Evolutionary conservation across 768 basidiomycete genomes (phyloP), one percentile per base, ranked within the genome.

Genomic region (Suillus cothurnatus): DNA sequence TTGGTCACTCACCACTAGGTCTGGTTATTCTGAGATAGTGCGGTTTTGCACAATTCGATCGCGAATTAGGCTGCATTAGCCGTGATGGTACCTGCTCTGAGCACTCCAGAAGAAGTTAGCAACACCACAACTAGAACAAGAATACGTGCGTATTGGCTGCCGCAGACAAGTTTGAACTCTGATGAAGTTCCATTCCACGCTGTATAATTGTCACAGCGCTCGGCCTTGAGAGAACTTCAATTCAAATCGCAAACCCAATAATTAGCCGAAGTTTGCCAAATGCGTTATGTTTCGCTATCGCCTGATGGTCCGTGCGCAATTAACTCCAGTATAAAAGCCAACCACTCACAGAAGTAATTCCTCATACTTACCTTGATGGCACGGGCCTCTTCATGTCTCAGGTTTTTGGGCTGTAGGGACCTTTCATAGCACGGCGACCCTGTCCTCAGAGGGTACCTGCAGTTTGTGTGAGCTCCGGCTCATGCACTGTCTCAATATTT

Each of bases 331-430:
- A 81, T 75, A 78, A 64, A 75, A 66, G 8, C 17, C 41, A 15
- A 34, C 41, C 41, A 23, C 6, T 41, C 17, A 32, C 43, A 67
- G 70, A 8, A 0, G 6, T 9, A 43, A 52, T 66, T 78, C 62
- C 49, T 80, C 80, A 84, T 83, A 84, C 82, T 83, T 83, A 84
- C 82, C 81, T 83, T 84, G 82, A 82, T 82, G 82, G 82, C 79
- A 81, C 76, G 81, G 71, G 72, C 74, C 74, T 81, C 79, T 83
- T 83, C 82, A 81, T 14, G 59, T 78, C 78, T 77, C 78, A 70
- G 84, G 82, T 76, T 79, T 84, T 77, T 84, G 85, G 87, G 84
- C 80, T 68, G 77, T 81, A 72, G 82, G 81, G 76, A 80, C 71
- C 77, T 81, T 78, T 70, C 82, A 84, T 82, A 81, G 82, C 82